Evolutionary conservation across 192 early-diverging fungal genomes (phyloP).

Genomic region (Backusella circina): DNA sequence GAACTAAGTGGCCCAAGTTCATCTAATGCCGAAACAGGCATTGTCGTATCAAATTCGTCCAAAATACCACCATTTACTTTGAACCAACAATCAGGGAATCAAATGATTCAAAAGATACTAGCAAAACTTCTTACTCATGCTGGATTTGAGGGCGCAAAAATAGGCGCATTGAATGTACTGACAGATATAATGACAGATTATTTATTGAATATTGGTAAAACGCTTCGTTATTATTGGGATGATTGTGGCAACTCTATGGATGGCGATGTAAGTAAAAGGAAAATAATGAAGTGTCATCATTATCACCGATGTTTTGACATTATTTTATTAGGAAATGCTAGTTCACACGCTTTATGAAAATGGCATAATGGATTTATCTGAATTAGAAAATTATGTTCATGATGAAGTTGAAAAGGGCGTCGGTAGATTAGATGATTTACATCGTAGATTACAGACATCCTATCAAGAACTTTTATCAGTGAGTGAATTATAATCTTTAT

Average conservation of each 20-base stretch:
- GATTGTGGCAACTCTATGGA: slow-evolving; percentile 68
- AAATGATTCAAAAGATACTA: slow-evolving; percentile 56
- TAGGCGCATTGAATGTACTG: slow-evolving; percentile 64
- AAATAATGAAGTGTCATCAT: not conserved
- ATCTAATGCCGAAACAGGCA: not conserved
- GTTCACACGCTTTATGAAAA: slow-evolving; percentile 76
- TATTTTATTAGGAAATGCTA: slow-evolving; percentile 64
- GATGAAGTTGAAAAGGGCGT: slow-evolving; percentile 75
- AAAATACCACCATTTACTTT: slow-evolving; percentile 39
- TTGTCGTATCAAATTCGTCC: not conserved
- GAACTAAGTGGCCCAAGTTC: not conserved
- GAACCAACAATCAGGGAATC: slow-evolving; percentile 53
- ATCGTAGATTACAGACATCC: slow-evolving; percentile 64
- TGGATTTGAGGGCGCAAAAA: slow-evolving; percentile 82
- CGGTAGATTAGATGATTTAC: slow-evolving; percentile 66
- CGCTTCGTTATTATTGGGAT: slow-evolving; percentile 73
- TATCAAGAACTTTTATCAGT: slow-evolving; percentile 59
- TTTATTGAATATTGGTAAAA: slow-evolving; percentile 78
- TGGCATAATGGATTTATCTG: slow-evolving; percentile 60
- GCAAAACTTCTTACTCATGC: slow-evolving; percentile 73
- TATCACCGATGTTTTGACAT: not conserved
- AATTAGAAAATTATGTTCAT: slow-evolving; percentile 77
- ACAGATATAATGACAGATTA: slow-evolving; percentile 78
- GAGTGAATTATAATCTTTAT: not conserved
- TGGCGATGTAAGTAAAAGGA: slow-evolving; percentile 50